phyloP scores from a whole-genome alignment of 2,329 filamentous ascomycete genomes.

The Simplicillium aogashimaense region DNA sequence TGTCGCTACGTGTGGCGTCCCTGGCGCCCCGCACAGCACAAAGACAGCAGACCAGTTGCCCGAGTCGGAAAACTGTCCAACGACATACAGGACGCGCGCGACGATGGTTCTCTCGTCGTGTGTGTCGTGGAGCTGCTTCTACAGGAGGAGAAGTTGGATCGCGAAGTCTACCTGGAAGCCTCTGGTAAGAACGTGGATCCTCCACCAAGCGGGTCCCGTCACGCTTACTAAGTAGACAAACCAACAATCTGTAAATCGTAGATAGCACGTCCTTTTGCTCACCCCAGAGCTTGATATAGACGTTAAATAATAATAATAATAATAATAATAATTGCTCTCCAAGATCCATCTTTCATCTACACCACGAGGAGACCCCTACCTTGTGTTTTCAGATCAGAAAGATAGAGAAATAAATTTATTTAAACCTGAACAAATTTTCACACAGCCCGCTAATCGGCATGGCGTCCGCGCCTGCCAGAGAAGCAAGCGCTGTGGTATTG shows the following conservation, averaged over 20 bases:
- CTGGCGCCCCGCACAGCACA: too few species aligned
- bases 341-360: too few species aligned
- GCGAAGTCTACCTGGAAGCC: background rate
- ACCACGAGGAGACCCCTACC: too few species aligned
- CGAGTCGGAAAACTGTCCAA: background rate
- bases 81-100: background rate
- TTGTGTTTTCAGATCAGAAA: too few species aligned
- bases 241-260: background rate
- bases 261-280: background rate
- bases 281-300: background rate
- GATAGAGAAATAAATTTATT: too few species aligned
- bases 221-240: background rate
- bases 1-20: too few species aligned
- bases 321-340: too few species aligned
- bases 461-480: too few species aligned
- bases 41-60: background rate
- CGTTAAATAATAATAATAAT: too few species aligned
- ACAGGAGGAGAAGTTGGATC: constrained; percentile 1
- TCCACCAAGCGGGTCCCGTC: background rate
- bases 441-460: too few species aligned
- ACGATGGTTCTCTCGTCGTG: background rate
- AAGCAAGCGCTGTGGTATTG: too few species aligned
- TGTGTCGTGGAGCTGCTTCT: constrained; percentile 1
- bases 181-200: background rate
- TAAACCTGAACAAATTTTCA: too few species aligned